Evolutionary conservation across 768 basidiomycete genomes (phyloP), one percentile per base, ranked within the genome.

Genomic region (Russula foetens): DNA sequence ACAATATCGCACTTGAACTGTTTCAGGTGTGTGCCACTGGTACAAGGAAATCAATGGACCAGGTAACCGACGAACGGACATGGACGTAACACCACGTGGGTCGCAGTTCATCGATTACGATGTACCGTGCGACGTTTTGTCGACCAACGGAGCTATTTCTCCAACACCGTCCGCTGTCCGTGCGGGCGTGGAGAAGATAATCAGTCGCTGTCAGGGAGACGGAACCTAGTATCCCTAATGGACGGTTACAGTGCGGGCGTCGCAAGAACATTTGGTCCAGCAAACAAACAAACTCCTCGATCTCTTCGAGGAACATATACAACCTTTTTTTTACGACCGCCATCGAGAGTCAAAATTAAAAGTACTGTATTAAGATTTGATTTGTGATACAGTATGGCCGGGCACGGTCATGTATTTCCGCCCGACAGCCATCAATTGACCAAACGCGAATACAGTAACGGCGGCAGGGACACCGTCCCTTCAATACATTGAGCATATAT

Each of bases 121-220:
- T 43, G 29, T 12, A 35, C 45, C 56, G 61, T 62, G 56, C 61
- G 50, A 62, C 23, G 24, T 47, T 53, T 47, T 28, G 14, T 11
- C 45, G 44, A 57, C 56, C 45, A 58, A 47, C 45, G 56, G 56
- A 46, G 61, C 24, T 53, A 62, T 45, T 31, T 14, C 35, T 29
- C 26, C 26, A 46, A 46, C 26, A 24, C 12, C 38, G 50, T 15
- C 51, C 49, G 35, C 35, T 12, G 11, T 35, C 35, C 35, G 35
- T 35, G 35, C 52, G 55, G 23, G 33, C 33, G 31, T 53, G 7
- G 49, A 44, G 35, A 53, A 35, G 33, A 39, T 33, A 52, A 62
- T 53, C 60, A 57, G 23, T 23, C 50, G 56, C 60, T 62, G 56
- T 53, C 60, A 62, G 29, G 60, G 48, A 35, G 51, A 62, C 60